Conservation (phyloP, 2,329 filamentous ascomycete genomes). For the Epichloe sp. region DNA sequence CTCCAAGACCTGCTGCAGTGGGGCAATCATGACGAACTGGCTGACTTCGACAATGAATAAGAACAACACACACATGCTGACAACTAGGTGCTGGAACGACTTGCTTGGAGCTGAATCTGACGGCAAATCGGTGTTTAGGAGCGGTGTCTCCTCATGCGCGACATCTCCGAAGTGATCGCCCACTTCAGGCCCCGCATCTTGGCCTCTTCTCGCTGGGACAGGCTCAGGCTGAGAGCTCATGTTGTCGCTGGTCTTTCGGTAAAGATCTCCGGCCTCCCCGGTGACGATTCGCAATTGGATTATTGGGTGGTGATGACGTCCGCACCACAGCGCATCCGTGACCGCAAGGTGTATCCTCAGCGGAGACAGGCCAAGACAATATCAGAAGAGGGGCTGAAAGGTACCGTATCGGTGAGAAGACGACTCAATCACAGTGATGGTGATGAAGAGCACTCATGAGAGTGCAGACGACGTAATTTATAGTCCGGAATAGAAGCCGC, state of each 20-base stretch:
- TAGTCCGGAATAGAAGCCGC: too few relatives aligned
- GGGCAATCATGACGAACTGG: constrained; percentile 24
- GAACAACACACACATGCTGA: constrained; percentile 22
- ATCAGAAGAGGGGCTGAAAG: too few relatives aligned
- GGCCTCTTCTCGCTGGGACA: not conserved
- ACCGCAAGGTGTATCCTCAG: too few relatives aligned
- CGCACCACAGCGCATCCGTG: not conserved
- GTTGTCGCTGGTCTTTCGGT: not conserved
- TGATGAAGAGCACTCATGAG: not conserved
- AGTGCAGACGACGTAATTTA: not conserved
- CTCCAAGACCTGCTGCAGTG: constrained; percentile 37
- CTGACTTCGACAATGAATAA: constrained; percentile 32
- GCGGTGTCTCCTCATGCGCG: not conserved
- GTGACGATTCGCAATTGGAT: not conserved
- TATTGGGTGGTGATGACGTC: not conserved
- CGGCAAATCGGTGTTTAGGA: constrained; percentile 10
- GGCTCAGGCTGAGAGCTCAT: not conserved
- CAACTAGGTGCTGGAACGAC: constrained; percentile 16
- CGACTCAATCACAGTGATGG: not conserved
- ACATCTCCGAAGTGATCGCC: not conserved
- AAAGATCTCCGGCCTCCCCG: not conserved
- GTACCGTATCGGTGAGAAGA: not conserved
- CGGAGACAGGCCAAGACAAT: too few relatives aligned
- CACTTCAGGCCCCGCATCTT: not conserved
- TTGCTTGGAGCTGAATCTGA: constrained; percentile 11